Base-by-base conservation (phyloP, 768 basidiomycete species). In the Boletus insuetus region DNA sequence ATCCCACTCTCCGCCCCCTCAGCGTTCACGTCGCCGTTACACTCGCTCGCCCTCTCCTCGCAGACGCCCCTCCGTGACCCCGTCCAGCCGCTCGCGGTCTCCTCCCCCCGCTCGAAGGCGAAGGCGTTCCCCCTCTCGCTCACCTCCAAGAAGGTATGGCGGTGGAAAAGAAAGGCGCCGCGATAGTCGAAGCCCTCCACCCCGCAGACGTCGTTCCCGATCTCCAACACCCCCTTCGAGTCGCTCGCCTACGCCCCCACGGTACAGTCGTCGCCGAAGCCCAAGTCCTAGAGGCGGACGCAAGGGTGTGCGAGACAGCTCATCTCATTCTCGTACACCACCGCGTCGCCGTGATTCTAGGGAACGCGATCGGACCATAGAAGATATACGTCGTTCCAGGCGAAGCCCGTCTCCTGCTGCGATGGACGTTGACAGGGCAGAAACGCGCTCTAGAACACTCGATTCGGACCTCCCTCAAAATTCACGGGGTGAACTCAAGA, bases 401-500 rank as follows among this genome's bases (percentile, higher is more conserved):
- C 70, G 71, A 46, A 69, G 64, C 31, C 56, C 58, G 45, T 69
- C 74, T 3, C 59, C 63, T 40, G 29, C 47, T 6, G 40, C 35
- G n/a, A 64, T 68, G 59, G 61, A 65, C 38, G 57, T 68, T n/a
- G 67, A 67, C 45, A 58, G 46, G 38, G 34, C 51, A 38, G 69
- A 67, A 44, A 52, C 53, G 17, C 67, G 51, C 31, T 57, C 63
- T 11, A 68, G 61, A 46, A 64, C 54, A 13, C 52, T 65, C 16
- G 69, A 74, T 40, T 60, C 59, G 32, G 61, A 73, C 47, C 67
- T 73, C 19, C 69, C 64, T 34, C 71, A 64, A 50, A 62, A 72
- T 51, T 62, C 69, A 22, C 62, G 58, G 24, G 77, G 77, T 9
- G 87, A 87, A 63, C 69, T 91, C 43, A 88, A 84, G 68, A 91